phyloP scores from a whole-genome alignment of 768 basidiomycete genomes.

The Exidia glandulosa region DNA sequence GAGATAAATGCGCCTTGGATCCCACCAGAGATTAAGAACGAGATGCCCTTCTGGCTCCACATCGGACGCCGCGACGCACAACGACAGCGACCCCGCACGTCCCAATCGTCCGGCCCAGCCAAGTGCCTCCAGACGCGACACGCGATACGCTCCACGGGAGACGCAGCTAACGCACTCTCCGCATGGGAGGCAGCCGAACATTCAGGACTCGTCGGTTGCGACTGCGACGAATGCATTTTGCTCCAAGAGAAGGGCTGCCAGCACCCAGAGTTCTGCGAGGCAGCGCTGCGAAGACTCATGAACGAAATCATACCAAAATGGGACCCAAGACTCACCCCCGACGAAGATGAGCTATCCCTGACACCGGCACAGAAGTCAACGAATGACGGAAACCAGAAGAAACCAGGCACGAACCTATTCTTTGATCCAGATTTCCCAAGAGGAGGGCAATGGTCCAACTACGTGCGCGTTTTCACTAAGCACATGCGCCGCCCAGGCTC shows the following conservation, averaged over 20 bases:
- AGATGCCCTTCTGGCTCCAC: not conserved
- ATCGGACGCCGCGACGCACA: not conserved
- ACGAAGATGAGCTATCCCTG: not conserved
- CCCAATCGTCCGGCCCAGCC: not conserved
- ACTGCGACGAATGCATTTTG: not conserved
- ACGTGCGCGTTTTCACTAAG: not conserved
- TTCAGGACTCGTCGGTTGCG: not conserved
- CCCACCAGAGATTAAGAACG: not conserved
- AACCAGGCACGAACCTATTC: not conserved
- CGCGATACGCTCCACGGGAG: not conserved
- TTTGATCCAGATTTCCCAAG: not conserved
- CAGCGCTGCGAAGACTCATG: not conserved
- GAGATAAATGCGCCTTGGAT: not conserved
- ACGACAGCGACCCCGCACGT: not conserved
- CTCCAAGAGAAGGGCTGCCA: not conserved
- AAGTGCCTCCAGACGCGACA: not conserved
- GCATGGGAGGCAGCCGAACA: not conserved
- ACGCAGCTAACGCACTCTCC: not conserved
- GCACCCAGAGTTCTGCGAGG: not conserved
- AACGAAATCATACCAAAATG: not conserved
- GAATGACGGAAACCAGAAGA: not conserved
- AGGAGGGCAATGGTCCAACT: not conserved
- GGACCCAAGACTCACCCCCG: not conserved
- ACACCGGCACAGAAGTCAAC: not conserved
- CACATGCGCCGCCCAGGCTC: not conserved